Conservation (phyloP, 1,284 basidiomycete genomes). For the Ustilago vetiveriae region DNA sequence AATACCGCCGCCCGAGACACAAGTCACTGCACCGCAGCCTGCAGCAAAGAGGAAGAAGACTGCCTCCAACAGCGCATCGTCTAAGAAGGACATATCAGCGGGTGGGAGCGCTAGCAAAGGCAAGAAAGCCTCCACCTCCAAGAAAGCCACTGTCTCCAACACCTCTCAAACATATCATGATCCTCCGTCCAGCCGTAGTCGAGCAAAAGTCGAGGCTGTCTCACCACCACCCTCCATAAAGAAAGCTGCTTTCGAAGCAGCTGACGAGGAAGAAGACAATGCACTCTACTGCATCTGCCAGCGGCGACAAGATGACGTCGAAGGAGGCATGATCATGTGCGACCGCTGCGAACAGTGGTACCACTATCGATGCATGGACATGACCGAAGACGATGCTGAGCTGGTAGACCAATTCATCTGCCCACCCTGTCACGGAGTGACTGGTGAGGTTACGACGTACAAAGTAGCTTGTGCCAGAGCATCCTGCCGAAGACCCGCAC, state of each 20-base stretch:
- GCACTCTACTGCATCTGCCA: conserved; percentile 53
- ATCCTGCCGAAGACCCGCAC: conserved; percentile 44
- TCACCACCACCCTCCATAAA: neutral
- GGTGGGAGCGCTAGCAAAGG: conserved; percentile 11
- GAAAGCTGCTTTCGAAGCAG: conserved; percentile 6
- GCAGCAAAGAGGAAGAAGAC: conserved; percentile 33
- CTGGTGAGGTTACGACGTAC: conserved; percentile 49
- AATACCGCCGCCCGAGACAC: neutral
- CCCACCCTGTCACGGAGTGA: conserved; percentile 40
- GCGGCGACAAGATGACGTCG: conserved; percentile 43
- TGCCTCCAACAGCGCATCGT: neutral
- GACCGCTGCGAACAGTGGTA: conserved; percentile 63
- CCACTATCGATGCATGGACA: conserved; percentile 54
- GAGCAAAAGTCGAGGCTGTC: conserved; percentile 5
- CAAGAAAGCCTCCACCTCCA: conserved; percentile 8
- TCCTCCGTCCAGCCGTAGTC: conserved; percentile 2
- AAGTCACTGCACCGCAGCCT: neutral
- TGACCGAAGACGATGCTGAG: conserved; percentile 47
- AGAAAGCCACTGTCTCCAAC: conserved; percentile 14
- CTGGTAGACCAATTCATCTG: conserved; percentile 60
- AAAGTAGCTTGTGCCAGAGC: conserved; percentile 40
- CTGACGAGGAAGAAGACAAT: conserved; percentile 47
- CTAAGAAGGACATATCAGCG: conserved; percentile 11
- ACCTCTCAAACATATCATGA: neutral
- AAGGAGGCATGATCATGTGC: conserved; percentile 63